Evolutionary conservation across 1,284 basidiomycete genomes (phyloP).

Genomic region (Moesziomyces sp.): DNA sequence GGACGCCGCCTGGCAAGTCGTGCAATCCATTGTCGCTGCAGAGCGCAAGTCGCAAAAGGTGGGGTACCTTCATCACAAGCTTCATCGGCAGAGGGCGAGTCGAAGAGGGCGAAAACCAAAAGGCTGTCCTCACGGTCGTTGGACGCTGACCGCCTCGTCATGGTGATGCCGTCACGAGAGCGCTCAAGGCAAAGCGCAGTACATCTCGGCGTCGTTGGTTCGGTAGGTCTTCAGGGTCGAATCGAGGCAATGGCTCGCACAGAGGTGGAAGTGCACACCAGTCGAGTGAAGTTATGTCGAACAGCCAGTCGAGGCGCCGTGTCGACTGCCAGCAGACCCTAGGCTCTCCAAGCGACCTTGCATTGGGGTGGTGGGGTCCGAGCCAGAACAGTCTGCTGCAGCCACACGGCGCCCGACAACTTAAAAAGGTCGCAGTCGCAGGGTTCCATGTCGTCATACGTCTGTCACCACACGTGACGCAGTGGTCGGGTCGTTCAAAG

Average conservation of each 20-base stretch:
- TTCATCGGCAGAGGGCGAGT: background rate
- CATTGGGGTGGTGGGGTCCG: constrained; percentile 39
- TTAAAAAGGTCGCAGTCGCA: constrained; percentile 6
- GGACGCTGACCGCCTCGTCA: no score
- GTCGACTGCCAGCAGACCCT: constrained; percentile 18
- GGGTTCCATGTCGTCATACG: constrained; percentile 15
- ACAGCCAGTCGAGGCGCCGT: constrained; percentile 32
- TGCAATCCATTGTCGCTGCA: constrained; percentile 42
- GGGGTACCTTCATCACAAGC: constrained; percentile 1
- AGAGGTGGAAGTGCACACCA: constrained; percentile 17
- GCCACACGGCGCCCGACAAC: constrained; percentile 15
- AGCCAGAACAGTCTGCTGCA: constrained; percentile 42
- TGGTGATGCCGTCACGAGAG: constrained; percentile 3
- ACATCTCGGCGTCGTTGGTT: background rate
- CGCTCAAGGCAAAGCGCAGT: constrained; percentile 5
- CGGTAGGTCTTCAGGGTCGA: constrained; percentile 8
- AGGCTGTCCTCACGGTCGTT: no score
- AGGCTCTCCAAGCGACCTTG: constrained; percentile 53
- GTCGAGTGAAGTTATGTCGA: constrained; percentile 11
- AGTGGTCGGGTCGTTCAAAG: constrained; percentile 14
- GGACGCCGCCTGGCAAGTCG: constrained; percentile 6
- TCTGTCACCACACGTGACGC: constrained; percentile 11
- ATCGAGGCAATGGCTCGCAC: constrained; percentile 8
- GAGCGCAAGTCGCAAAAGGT: constrained; percentile 3
- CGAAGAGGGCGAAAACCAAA: no score